Conservation (phyloP, 345 rosid species). For the Psidium guajava region DNA sequence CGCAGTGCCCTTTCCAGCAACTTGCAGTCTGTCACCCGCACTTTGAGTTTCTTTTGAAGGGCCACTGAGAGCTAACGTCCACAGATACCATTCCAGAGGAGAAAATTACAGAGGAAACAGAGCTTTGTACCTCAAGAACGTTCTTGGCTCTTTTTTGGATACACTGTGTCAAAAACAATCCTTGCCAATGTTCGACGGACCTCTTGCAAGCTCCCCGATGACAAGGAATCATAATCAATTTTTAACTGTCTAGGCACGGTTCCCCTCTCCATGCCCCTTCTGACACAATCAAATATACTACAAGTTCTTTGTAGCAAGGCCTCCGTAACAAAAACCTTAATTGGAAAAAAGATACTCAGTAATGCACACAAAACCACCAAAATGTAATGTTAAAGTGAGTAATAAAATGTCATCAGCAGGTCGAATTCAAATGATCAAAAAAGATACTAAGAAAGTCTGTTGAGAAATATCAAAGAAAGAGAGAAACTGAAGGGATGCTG, state of each 20-base stretch:
- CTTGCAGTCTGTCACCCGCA: not conserved
- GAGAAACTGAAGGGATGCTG: not conserved
- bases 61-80: not conserved
- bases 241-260: slow-evolving; percentile 29
- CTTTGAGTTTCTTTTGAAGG: not conserved
- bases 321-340: slow-evolving; percentile 64
- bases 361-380: not conserved
- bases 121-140: not conserved
- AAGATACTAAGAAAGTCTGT: not conserved
- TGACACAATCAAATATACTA: slow-evolving; percentile 51
- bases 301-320: slow-evolving; percentile 28
- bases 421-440: not conserved
- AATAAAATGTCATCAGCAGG: not conserved
- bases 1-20: not conserved
- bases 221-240: slow-evolving; percentile 46
- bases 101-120: not conserved
- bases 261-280: slow-evolving; percentile 21
- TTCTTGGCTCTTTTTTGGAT: slow-evolving; percentile 18
- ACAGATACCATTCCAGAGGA: not conserved
- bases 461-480: not conserved
- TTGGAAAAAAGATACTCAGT: not conserved
- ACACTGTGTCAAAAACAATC: slow-evolving; percentile 74
- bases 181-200: slow-evolving; percentile 66
- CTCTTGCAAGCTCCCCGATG: slow-evolving; percentile 44
- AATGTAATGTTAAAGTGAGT: not conserved